Conservation (phyloP, 148 eudicot species). For the Suaeda aralocaspica region DNA sequence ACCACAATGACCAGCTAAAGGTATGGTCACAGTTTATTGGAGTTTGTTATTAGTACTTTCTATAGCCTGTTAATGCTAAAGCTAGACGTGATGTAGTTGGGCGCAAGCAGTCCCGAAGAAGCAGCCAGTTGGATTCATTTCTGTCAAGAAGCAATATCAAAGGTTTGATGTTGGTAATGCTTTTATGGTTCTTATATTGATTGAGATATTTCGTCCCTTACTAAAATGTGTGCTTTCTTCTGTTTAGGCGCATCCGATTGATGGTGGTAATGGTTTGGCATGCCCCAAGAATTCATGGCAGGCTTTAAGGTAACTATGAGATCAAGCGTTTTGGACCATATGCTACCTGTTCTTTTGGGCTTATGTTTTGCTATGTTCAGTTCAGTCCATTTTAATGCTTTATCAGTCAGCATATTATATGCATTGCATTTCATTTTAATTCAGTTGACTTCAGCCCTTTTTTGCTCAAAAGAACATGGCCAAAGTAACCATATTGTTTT, state of each 20-base stretch:
- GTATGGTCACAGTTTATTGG: slow-evolving; percentile 29
- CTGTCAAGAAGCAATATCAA: slow-evolving; percentile 47
- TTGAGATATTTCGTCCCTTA: not conserved
- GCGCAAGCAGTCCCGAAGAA: slow-evolving; percentile 68
- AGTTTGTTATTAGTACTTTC: slow-evolving; percentile 1
- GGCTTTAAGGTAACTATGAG: slow-evolving; percentile 44
- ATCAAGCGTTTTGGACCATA: not conserved
- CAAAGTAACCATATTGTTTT: no score
- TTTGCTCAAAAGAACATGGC: no score
- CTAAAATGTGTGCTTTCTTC: slow-evolving; percentile 4
- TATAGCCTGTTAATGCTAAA: not conserved
- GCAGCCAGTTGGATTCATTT: slow-evolving; percentile 69
- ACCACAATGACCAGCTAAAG: slow-evolving; percentile 59
- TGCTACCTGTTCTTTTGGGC: no score
- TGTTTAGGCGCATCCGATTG: slow-evolving; percentile 37
- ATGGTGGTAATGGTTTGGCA: slow-evolving; percentile 25
- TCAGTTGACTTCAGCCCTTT: no score
- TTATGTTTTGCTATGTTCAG: no score
- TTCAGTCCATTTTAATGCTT: no score
- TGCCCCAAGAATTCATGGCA: slow-evolving; percentile 31
- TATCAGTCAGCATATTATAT: no score
- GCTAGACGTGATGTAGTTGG: slow-evolving; percentile 37
- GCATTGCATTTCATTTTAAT: no score
- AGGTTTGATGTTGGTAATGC: slow-evolving; percentile 28
- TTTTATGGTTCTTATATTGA: not conserved